Evolutionary conservation across 306 rosid species (phyloP).

Genomic region (Senna siamea): DNA sequence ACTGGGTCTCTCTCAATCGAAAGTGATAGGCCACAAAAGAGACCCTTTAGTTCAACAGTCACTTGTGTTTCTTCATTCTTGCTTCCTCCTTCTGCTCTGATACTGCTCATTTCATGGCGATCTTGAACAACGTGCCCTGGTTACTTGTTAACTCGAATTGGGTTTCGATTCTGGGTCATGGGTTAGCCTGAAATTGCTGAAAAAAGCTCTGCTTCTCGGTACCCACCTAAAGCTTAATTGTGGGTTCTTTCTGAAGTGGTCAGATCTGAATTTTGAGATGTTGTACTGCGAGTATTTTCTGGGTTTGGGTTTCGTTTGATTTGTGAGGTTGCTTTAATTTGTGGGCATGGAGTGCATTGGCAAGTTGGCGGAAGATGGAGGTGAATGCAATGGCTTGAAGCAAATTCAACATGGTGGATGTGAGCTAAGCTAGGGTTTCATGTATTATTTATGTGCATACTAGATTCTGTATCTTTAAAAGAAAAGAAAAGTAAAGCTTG

Average conservation of each 20-base stretch:
- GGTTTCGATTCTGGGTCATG: conserved; percentile 46
- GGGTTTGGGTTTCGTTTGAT: conserved; percentile 51
- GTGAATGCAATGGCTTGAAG: conserved; percentile 55
- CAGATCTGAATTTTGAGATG: conserved; percentile 39
- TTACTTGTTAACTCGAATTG: conserved; percentile 42
- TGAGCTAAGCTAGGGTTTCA: conserved; percentile 57
- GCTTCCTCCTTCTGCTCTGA: conserved; percentile 19
- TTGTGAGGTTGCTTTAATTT: conserved; percentile 21
- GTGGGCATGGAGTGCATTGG: conserved; percentile 50
- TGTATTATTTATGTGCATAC: conserved; percentile 48
- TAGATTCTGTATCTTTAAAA: conserved; percentile 41
- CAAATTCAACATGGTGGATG: conserved; percentile 36
- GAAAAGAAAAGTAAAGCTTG: conserved; percentile 53
- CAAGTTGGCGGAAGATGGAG: conserved; percentile 43
- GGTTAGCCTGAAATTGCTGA: conserved; percentile 31
- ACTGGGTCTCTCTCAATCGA: conserved; percentile 66
- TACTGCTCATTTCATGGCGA: conserved; percentile 48
- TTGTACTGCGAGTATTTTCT: conserved; percentile 37
- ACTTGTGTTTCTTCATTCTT: conserved; percentile 31
- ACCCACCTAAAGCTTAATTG: conserved; percentile 10
- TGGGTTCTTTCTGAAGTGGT: conserved; percentile 2
- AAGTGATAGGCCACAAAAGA: conserved; percentile 64
- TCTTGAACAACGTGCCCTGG: conserved; percentile 54
- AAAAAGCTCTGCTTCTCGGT: conserved; percentile 31
- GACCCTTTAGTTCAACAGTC: conserved; percentile 47